phyloP scores from a whole-genome alignment of 2,329 filamentous ascomycete genomes.

The Moelleriella libera region DNA sequence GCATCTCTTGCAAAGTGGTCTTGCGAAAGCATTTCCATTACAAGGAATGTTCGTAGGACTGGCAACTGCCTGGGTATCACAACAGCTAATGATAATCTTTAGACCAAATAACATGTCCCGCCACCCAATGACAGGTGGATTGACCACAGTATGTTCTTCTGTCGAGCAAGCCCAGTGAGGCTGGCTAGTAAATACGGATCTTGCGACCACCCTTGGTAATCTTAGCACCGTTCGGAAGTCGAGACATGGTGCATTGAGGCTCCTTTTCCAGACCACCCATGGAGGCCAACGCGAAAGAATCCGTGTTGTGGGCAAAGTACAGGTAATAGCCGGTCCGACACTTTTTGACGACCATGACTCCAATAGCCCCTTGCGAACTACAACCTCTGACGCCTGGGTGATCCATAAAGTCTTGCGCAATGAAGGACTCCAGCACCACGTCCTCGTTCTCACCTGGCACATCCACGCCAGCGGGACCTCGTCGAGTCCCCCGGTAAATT shows the following conservation, averaged over 20 bases:
- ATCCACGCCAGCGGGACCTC: conserved; percentile 44
- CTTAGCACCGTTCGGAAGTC: conserved; percentile 39
- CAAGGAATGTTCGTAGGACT: background rate
- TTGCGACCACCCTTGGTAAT: conserved; percentile 43
- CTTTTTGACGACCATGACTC: conserved; percentile 83
- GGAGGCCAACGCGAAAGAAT: conserved; percentile 72
- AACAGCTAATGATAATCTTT: background rate
- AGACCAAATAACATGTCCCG: background rate
- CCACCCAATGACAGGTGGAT: background rate
- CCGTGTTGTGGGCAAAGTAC: conserved; percentile 94
- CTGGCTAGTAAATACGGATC: conserved; percentile 13
- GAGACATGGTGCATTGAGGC: conserved; percentile 79
- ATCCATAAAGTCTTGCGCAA: conserved; percentile 81
- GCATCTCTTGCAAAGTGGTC: background rate
- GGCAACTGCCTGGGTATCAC: background rate
- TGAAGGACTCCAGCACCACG: conserved; percentile 58
- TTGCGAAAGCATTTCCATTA: background rate
- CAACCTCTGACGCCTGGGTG: conserved; percentile 76
- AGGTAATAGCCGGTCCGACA: conserved; percentile 61
- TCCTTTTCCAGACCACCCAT: conserved; percentile 68
- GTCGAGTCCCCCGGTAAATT: conserved; percentile 57
- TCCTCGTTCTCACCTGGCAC: conserved; percentile 63
- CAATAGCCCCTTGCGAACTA: conserved; percentile 75
- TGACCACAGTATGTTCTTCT: background rate
- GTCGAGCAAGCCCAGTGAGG: background rate